These are phyloP conservation scores for Lagenaria siceraria DNA, from an alignment of 306 rosid genomes.

Conservation along the genomic window DNA sequence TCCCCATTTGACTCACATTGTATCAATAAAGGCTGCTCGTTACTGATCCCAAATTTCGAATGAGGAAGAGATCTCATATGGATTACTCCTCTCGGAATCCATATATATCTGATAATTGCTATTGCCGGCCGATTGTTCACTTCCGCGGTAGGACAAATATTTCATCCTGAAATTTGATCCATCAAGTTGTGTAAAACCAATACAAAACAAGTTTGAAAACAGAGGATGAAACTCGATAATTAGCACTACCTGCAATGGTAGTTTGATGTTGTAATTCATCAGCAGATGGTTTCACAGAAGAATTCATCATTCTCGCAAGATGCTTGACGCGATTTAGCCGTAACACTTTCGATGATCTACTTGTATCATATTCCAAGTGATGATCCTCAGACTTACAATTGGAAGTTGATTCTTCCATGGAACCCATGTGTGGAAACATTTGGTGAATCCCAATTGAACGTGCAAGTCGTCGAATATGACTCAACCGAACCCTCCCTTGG, in stretches of 20 bases:
- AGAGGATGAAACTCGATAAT: neutral
- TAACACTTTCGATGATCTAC: conserved; percentile 23
- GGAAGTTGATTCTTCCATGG: conserved; percentile 12
- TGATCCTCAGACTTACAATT: conserved; percentile 20
- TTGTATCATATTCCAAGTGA: conserved; percentile 10
- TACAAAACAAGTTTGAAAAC: neutral
- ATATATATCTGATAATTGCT: too few relatives aligned
- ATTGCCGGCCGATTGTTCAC: neutral
- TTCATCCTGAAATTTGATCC: neutral
- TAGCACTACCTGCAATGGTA: neutral
- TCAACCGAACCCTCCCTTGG: conserved; percentile 28
- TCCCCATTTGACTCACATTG: neutral
- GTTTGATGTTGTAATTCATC: neutral
- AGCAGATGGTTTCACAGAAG: conserved; percentile 2
- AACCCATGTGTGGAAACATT: neutral
- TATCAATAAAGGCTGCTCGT: too few relatives aligned
- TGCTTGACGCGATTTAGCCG: conserved; percentile 51
- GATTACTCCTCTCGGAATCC: too few relatives aligned
- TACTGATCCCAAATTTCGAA: too few relatives aligned
- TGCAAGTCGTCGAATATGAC: conserved; percentile 42
- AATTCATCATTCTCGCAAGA: conserved; percentile 37
- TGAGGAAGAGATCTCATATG: too few relatives aligned
- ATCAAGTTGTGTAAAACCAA: neutral
- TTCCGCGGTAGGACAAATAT: neutral
- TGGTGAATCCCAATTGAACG: conserved; percentile 13